These are phyloP conservation scores for Globisporangium rhizosaccharum DNA, from an alignment of 352 stramenopile genomes.

Conservation along the genomic window DNA sequence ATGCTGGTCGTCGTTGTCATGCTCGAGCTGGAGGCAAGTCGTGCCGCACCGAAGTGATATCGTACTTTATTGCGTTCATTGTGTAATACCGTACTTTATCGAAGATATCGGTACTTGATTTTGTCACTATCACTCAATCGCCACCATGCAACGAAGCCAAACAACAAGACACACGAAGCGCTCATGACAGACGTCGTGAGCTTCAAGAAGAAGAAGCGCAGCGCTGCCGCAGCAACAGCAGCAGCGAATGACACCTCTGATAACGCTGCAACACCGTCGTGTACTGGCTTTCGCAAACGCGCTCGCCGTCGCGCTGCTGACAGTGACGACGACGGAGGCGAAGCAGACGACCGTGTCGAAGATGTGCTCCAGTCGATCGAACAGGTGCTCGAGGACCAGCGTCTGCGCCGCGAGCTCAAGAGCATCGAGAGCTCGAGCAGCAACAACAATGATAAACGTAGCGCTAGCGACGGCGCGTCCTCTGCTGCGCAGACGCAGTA, in stretches of 20 bases:
- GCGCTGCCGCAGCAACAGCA: slow-evolving; percentile 12
- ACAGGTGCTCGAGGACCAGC: slow-evolving; percentile 70
- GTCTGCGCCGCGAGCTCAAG: slow-evolving; percentile 32
- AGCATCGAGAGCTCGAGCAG: slow-evolving; percentile 4
- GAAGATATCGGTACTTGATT: too few species aligned
- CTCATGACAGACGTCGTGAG: slow-evolving; percentile 21
- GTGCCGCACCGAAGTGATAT: too few species aligned
- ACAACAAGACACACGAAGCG: background rate
- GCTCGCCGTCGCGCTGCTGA: slow-evolving; percentile 13
- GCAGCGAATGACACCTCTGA: background rate
- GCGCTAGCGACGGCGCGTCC: slow-evolving; percentile 1
- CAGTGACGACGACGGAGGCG: slow-evolving; percentile 16
- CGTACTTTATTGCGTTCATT: too few species aligned
- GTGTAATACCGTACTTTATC: too few species aligned
- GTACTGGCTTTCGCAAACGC: slow-evolving; percentile 27
- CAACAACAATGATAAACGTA: background rate
- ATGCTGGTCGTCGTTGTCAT: too few species aligned
- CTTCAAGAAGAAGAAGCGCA: slow-evolving; percentile 64
- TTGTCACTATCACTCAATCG: background rate
- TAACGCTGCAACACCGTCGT: background rate
- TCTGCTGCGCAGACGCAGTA: slow-evolving; percentile 23
- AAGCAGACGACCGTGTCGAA: slow-evolving; percentile 15
- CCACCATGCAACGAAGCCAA: background rate
- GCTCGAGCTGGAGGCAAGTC: too few species aligned
- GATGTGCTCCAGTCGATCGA: slow-evolving; percentile 48